Percentiles rank a stretch among this genome's conserved stretches.
Evolutionary conservation across 805 yeast genomes (phyloP).

Genomic region (Lipomyces chichibuensis): DNA sequence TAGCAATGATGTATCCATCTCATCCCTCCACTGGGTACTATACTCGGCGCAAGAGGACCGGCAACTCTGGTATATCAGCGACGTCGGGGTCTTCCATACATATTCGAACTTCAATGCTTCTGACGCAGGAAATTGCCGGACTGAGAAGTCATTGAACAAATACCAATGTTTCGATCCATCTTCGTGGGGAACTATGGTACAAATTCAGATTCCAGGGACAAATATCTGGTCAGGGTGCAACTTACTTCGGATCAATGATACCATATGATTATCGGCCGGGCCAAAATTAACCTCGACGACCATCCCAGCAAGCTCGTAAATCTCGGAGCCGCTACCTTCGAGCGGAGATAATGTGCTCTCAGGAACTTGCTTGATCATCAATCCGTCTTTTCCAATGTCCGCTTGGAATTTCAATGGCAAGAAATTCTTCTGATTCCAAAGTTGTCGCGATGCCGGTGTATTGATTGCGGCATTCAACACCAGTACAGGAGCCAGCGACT

Average conservation of each 20-base stretch:
- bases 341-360: neutral
- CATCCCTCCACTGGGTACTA: constrained; percentile 53
- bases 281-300: constrained; percentile 43
- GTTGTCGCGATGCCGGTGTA: constrained; percentile 23
- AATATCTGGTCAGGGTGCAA: neutral
- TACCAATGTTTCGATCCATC: constrained; percentile 58
- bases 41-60: constrained; percentile 42
- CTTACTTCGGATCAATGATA: constrained; percentile 42
- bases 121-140: constrained; percentile 67
- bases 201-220: neutral
- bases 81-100: constrained; percentile 84
- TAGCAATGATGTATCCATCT: constrained; percentile 64
- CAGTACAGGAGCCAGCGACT: constrained; percentile 63
- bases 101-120: constrained; percentile 75
- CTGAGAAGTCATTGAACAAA: constrained; percentile 89
- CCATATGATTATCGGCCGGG: constrained; percentile 43
- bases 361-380: constrained; percentile 11
- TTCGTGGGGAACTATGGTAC: constrained; percentile 16
- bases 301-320: constrained; percentile 44
- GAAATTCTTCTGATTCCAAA: constrained; percentile 33
- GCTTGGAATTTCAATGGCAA: constrained; percentile 28
- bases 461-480: constrained; percentile 61
- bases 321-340: constrained; percentile 1
- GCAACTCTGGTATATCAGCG: constrained; percentile 63
- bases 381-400: constrained; percentile 8